Base-by-base conservation (phyloP, 768 basidiomycete genomes). In the Obba rivulosa region DNA sequence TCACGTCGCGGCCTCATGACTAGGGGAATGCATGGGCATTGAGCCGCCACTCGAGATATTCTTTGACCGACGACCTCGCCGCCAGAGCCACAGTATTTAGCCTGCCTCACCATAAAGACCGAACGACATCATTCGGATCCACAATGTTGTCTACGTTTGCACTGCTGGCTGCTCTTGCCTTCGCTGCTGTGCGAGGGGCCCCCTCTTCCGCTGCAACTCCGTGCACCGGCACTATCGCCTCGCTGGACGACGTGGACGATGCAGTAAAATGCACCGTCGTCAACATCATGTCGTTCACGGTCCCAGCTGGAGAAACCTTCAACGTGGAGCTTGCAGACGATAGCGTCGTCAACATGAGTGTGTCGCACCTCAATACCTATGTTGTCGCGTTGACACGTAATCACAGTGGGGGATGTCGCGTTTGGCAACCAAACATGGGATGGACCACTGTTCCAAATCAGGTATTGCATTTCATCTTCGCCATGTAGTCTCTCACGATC, bases 331-430 rank as follows among this genome's bases (percentile, higher is more conserved):
- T 84, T 28, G 49, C 67, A 35, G 55, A 62, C 21, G 77, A 77
- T 4, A 75, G 80, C 2, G 80, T 71, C 3, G 83, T 85, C 50
- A 82, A 76, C 42, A 63, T 85, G 63, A 62, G 81, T 81, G 54
- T 58, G 77, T 65, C 17, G 23, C 42, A 21, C 31, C n/a, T 25
- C 13, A 22, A 46, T 9, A 45, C 34, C 48, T 44, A 53, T 31
- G 28, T 49, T 42, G 34, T 45, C 49, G 52, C 40, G 18, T 43
- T 43, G 49, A 44, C 49, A 50, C 35, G 41, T 31, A 5, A 31
- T 31, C 7, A 31, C 34, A 83, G 79, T 70, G 51, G 83, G 83
- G 16, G 74, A 84, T 25, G 70, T 85, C 39, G 54, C 61, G 20
- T 85, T 86, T 58, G 80, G 74, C 7, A 75, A 74, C 41, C 8